Conservation (phyloP, 805 yeast species). For the Scheffersomyces ergatensis region DNA sequence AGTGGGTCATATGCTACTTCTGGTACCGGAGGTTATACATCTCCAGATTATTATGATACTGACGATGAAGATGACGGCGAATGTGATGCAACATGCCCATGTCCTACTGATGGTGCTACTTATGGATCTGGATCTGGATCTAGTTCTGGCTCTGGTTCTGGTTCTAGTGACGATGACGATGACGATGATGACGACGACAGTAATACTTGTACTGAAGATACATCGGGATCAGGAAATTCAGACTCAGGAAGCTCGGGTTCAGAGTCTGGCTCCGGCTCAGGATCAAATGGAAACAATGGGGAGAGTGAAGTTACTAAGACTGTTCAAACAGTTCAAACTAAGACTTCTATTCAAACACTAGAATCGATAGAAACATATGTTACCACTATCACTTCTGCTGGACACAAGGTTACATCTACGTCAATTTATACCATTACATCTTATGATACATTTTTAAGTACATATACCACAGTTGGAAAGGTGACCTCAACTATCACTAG, state of each 20-base stretch:
- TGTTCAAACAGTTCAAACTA: background rate
- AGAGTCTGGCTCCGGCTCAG: conserved; percentile 6
- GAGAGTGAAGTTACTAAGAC: conserved; percentile 5
- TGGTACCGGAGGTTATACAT: background rate
- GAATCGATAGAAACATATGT: conserved; percentile 10
- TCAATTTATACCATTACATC: background rate
- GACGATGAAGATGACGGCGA: conserved; percentile 15
- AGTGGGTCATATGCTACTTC: background rate
- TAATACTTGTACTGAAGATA: too few relatives aligned
- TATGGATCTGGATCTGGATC: conserved; percentile 12
- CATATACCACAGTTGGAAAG: conserved; percentile 1
- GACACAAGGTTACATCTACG: conserved; percentile 2
- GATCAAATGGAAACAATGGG: conserved; percentile 4
- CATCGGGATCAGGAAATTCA: conserved; percentile 5
- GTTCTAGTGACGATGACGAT: conserved; percentile 3
- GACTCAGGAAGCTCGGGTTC: conserved; percentile 11
- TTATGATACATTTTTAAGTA: background rate
- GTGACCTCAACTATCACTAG: background rate
- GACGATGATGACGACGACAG: too few relatives aligned
- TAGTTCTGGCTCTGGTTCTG: conserved; percentile 5
- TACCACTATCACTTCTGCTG: conserved; percentile 4
- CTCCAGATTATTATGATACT: conserved; percentile 1
- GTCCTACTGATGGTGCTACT: conserved; percentile 5
- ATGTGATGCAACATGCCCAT: conserved; percentile 9
- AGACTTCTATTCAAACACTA: conserved; percentile 1